Evolutionary conservation across 805 yeast genomes (phyloP).

Genomic region (Kodamaea laetipori): DNA sequence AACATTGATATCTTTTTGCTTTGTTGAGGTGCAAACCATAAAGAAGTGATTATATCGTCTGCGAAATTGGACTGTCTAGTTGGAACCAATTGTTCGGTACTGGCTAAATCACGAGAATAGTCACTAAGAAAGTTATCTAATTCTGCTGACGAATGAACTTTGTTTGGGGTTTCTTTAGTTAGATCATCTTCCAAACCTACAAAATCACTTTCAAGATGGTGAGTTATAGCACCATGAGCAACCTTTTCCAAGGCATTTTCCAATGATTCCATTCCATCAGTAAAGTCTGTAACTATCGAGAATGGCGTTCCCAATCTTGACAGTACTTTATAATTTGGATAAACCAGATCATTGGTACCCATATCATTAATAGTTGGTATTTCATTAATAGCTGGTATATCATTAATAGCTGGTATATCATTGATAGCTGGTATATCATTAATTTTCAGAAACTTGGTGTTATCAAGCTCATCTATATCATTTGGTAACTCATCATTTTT

Average conservation of each 20-base stretch:
- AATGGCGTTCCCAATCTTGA: not conserved
- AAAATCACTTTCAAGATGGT: constrained; percentile 21
- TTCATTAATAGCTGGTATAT: no score
- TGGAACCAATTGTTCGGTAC: constrained; percentile 31
- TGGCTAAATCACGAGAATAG: constrained; percentile 40
- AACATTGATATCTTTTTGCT: not conserved
- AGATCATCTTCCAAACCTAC: no score
- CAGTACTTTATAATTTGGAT: no score
- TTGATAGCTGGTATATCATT: no score
- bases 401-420: no score
- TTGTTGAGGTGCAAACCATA: not conserved
- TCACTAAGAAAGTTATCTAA: constrained; percentile 16
- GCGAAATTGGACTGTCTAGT: constrained; percentile 16
- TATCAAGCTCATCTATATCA: no score
- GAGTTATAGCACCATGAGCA: constrained; percentile 29
- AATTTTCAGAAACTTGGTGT: no score
- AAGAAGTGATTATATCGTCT: constrained; percentile 10
- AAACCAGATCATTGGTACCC: no score
- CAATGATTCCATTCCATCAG: constrained; percentile 29
- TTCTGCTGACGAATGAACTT: not conserved
- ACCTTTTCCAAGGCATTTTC: constrained; percentile 29
- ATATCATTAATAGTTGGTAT: no score
- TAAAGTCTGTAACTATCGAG: constrained; percentile 19
- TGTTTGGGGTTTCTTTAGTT: no score
- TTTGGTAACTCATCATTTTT: no score